phyloP scores from a whole-genome alignment of 345 rosid genomes.

The Dipteronia sinensis region DNA sequence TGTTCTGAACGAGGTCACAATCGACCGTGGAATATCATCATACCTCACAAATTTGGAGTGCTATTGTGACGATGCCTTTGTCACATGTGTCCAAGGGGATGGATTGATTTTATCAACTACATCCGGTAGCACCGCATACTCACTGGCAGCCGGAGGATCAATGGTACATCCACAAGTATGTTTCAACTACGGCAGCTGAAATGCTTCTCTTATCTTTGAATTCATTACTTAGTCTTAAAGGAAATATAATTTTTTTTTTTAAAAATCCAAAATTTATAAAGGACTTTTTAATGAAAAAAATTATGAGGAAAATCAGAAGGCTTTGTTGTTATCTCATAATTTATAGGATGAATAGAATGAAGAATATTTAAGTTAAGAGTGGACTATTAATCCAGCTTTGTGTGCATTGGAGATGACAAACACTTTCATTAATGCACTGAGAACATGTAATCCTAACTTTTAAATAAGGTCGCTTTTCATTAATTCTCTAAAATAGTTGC shows the following conservation, averaged over 20 bases:
- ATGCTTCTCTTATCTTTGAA: not conserved
- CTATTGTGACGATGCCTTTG: constrained; percentile 89
- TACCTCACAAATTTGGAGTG: constrained; percentile 97
- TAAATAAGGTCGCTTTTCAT: not conserved
- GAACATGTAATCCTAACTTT: not conserved
- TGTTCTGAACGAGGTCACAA: constrained; percentile 96
- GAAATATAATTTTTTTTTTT: not conserved
- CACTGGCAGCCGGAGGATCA: constrained; percentile 98
- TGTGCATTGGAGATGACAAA: not conserved
- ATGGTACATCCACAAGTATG: constrained; percentile 99
- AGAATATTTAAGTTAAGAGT: not conserved
- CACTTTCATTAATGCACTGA: not conserved
- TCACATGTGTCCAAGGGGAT: constrained; percentile 98
- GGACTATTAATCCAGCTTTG: not conserved
- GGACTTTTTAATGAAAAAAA: too few relatives aligned
- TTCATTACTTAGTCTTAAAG: not conserved
- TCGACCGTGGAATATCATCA: constrained; percentile 95
- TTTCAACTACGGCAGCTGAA: not conserved
- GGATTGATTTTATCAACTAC: constrained; percentile 94
- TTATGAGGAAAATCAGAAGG: not conserved
- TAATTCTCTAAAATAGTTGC: not conserved
- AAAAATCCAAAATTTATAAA: not conserved
- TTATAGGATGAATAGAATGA: not conserved
- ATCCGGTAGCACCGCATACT: constrained; percentile 99
- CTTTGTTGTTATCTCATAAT: not conserved